A percentile compares a stretch with the other conserved stretches of the same genome.
These are phyloP conservation scores for Debaryomyces psychrophilus DNA, from an alignment of 1,139 yeast genomes.

Conservation along the genomic window DNA sequence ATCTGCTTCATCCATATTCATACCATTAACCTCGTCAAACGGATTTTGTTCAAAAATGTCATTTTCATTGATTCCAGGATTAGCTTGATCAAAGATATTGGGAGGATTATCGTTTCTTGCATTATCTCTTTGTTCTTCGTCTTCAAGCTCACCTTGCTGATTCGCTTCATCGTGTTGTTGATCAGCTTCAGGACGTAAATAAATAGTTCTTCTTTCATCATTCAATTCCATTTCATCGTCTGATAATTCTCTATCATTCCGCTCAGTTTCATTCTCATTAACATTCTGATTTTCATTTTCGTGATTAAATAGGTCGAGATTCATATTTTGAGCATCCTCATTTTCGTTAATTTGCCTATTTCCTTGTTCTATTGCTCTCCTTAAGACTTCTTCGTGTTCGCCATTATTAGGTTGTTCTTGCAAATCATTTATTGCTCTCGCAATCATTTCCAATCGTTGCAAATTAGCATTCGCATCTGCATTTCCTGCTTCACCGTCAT, in stretches of 20 bases:
- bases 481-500: conserved; percentile 28
- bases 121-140: conserved; percentile 14
- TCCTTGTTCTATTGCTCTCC: conserved; percentile 23
- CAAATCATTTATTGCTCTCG: conserved; percentile 36
- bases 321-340: conserved; percentile 9
- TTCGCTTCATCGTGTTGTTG: conserved; percentile 1
- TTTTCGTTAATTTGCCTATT: conserved; percentile 9
- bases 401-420: conserved; percentile 24
- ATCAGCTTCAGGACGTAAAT: conserved; percentile 10
- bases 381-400: conserved; percentile 23
- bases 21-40: conserved; percentile 12
- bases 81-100: conserved; percentile 8
- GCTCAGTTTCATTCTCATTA: conserved; percentile 4
- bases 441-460: conserved; percentile 33
- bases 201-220: conserved; percentile 11
- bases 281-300: conserved; percentile 11
- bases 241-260: conserved; percentile 8
- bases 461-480: conserved; percentile 27
- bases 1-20: conserved; percentile 1
- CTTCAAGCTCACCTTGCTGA: conserved; percentile 2
- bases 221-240: conserved; percentile 12
- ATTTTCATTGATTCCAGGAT: conserved; percentile 16
- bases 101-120: conserved; percentile 14
- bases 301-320: conserved; percentile 4
- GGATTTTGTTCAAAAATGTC: conserved; percentile 9